Base-by-base conservation (phyloP, 2,329 filamentous ascomycete genomes). In the Macrophomina pseudophaseolina region DNA sequence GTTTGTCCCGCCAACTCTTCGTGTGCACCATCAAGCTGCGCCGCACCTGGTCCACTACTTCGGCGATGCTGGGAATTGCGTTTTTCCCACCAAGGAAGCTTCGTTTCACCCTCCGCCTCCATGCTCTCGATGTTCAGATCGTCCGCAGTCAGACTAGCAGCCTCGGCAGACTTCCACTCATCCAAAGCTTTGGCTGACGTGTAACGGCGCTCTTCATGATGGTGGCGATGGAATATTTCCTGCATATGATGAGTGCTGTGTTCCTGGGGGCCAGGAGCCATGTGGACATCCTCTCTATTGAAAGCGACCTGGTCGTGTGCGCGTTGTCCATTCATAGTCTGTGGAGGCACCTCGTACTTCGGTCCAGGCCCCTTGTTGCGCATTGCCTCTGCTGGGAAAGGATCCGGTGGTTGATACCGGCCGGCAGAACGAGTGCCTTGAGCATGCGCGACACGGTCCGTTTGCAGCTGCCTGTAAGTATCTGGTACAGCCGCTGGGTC, bases 41-140 rank as follows among this genome's bases (percentile, higher is more conserved):
- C 76, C 8, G 70, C 68, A n/a, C 71, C 68, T 4, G 74, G 11
- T n/a, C 51, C 32, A 33, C 53, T 73, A 16, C 75, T 74, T 69
- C 79, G 78, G 46, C 79, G 79, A 56, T 81, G 79, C 2, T 77
- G 76, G 23, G 79, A 83, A 66, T 80, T 81, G 35, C 79, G 82
- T 63, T 83, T 83, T 74, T 96, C 93, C 92, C 93, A 95, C 92
- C 92, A 96, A 1, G 91, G 82, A 53, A 75, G 75, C 8, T 52
- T 54, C 4, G 49, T 35, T 52, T 80, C 77, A 4, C 48, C 66
- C 23, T 72, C 74, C 38, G 70, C 72, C 14, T 74, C 69, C 35
- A 11, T 30, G 54, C 67, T 74, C 52, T 80, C 80, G 18, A 82
- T 67, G 53, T 80, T 78, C 18, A 84, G 74, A 70, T 85, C 83